phyloP scores from a whole-genome alignment of 495 filamentous ascomycete species.

The Penicillium nucicola region DNA sequence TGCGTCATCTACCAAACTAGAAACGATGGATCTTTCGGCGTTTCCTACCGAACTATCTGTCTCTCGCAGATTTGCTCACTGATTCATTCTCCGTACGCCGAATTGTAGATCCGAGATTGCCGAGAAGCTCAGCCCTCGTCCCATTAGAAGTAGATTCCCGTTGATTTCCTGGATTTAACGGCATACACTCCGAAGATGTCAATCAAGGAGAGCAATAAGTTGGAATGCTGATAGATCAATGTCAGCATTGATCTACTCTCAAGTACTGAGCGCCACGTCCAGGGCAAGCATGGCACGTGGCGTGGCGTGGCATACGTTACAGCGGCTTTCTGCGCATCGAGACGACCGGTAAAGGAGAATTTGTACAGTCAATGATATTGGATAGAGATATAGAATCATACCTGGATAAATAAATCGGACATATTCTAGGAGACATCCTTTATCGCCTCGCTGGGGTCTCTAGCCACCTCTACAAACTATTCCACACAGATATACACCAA shows the following conservation, averaged over 20 bases:
- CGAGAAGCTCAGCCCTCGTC: too few species aligned
- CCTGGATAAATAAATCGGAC: neutral
- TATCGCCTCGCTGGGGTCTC: constrained; percentile 7
- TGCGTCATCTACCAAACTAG: too few species aligned
- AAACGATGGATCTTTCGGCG: too few species aligned
- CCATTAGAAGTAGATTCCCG: too few species aligned
- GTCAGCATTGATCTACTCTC: neutral
- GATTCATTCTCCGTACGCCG: too few species aligned
- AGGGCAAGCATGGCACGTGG: neutral
- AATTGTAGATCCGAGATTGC: too few species aligned
- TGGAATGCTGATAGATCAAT: neutral
- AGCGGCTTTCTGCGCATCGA: neutral
- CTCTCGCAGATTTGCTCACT: too few species aligned
- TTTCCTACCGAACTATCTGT: too few species aligned
- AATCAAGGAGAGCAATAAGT: too few species aligned
- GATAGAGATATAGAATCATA: neutral
- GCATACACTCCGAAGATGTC: too few species aligned
- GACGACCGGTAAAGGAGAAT: neutral
- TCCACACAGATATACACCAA: constrained; percentile 5
- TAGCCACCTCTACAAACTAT: constrained; percentile 12
- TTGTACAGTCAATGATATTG: neutral
- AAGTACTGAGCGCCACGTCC: neutral
- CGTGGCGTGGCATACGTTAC: neutral
- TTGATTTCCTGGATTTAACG: too few species aligned
- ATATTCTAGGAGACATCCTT: neutral